Conservation (phyloP, 2,329 filamentous ascomycete genomes). For the Phoma sp. region DNA sequence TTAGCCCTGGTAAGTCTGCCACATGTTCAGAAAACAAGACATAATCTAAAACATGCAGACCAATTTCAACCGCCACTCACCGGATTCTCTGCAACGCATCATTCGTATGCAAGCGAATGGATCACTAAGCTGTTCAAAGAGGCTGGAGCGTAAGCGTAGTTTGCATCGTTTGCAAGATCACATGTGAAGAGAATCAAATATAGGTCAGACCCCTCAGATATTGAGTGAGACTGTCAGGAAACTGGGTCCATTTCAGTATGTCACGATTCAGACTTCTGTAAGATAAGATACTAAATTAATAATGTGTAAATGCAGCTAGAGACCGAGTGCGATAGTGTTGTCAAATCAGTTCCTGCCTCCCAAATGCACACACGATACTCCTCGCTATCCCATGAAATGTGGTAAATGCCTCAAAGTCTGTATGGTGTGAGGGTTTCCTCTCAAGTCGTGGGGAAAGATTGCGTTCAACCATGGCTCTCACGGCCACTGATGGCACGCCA, state of each 20-base stretch:
- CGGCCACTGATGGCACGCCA: slow-evolving; percentile 48
- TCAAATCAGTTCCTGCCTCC: slow-evolving; percentile 2
- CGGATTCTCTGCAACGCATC: slow-evolving; percentile 32
- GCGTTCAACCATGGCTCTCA: slow-evolving; percentile 44
- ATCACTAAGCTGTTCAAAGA: slow-evolving; percentile 42
- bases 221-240: slow-evolving; percentile 12
- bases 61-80: slow-evolving; percentile 39
- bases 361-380: slow-evolving; percentile 12
- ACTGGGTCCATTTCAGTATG: slow-evolving; percentile 15
- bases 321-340: neutral
- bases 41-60: slow-evolving; percentile 27
- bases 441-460: neutral
- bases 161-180: neutral
- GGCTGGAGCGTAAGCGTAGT: slow-evolving; percentile 33
- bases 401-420: slow-evolving; percentile 1
- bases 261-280: slow-evolving; percentile 14
- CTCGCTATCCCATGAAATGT: slow-evolving; percentile 7
- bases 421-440: neutral
- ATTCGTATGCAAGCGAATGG: slow-evolving; percentile 40
- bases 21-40: neutral
- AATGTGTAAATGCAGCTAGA: slow-evolving; percentile 14
- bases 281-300: slow-evolving; percentile 15
- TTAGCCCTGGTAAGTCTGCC: slow-evolving; percentile 31
- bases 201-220: neutral
- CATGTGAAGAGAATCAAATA: neutral